Evolutionary conservation across 192 early-diverging fungal genomes (phyloP), one percentile per base, ranked within the genome.

Genomic region (Paraglomus brasilianum): DNA sequence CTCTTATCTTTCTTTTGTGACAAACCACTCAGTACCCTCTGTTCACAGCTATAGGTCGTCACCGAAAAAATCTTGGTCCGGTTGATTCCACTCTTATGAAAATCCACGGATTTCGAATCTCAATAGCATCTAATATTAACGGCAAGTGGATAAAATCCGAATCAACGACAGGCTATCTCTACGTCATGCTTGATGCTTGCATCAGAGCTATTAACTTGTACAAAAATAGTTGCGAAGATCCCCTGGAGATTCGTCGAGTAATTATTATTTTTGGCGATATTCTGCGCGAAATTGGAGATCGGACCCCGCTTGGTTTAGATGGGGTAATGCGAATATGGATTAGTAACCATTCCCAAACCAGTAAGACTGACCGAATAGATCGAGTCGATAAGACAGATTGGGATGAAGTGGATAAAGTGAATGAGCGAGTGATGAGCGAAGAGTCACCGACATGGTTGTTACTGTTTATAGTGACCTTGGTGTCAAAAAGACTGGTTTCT

Each of bases 401-500:
- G 10, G 53, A 53, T 36, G 55, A 58, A 30, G 30, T 30, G 30
- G 30, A 30, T 30, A 30, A 30, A 30, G 30, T 30, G 30, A 30
- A 30, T 24, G 40, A 58, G 44, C 22, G 47, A 7, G 7, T 69
- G 44, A 24, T 69, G 6, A 57, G 15, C 11, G 38, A 67, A 39
- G 9, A 44, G 17, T 36, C 30, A 8, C n/a, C 41, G 8, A 47
- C 10, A n/a, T 75, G 75, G 75, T 63, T 75, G 0, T 60, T 69
- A 36, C 38, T 69, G 10, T 80, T 80, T 57, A 24, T 80, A 36
- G 42, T 66, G 5, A 43, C 75, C 5, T 45, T 80, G 10, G 70
- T 77, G 11, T 55, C 66, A 8, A 47, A 60, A 15, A 44, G 69
- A 15, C 17, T 72, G 7, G 52, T 77, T 4, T 64, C 45, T 6